Base-by-base conservation (phyloP, 768 basidiomycete genomes). In the Pleurotus sapidus region DNA sequence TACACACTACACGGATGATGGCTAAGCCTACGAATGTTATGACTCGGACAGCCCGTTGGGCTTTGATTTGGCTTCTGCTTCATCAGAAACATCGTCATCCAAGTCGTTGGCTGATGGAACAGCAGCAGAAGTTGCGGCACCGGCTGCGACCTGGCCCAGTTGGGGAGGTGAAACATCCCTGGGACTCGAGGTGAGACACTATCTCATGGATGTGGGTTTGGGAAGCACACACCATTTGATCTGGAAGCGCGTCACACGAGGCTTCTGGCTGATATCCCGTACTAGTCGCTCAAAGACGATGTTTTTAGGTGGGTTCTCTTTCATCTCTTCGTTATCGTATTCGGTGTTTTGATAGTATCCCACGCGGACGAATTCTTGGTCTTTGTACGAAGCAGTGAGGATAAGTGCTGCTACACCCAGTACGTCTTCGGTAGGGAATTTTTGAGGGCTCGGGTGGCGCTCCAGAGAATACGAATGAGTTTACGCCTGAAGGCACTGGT, bases 321-420 rank as follows among this genome's bases (percentile, higher is more conserved):
- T 89, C 86, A 95, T 87, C 72, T 93, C 93, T 54, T 94, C 91
- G 64, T 91, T 93, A 70, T 97, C 96, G 67, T 98, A 98, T 71
- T 98, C 96, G 23, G 95, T 98, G 68, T 98, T 95, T 73, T 98
- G 97, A 71, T 99, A 99, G 70, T 99, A 98, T 5, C 97, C 97
- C 24, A 99, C 95, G 46, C 96, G 87, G n/a, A 99, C 96, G 67
- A 99, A 99, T 70, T 98, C 97, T 66, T 97, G 95, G 51, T 98
- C 96, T 39, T 87, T 86, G 73, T 98, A 99, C 9, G 91, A 92
- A 5, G 94, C 97, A 0, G 95, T 98, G 51, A 99, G 83, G 65
- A 99, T 98, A 68, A 98, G 88, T 5, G 96, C 97, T 2, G 96
- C 93, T 15, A 99, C 95, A 46, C 97, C 97, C 11, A 99, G 81